These are phyloP conservation scores for Candida ponderosae DNA, from an alignment of 805 yeast species.

Conservation along the genomic window DNA sequence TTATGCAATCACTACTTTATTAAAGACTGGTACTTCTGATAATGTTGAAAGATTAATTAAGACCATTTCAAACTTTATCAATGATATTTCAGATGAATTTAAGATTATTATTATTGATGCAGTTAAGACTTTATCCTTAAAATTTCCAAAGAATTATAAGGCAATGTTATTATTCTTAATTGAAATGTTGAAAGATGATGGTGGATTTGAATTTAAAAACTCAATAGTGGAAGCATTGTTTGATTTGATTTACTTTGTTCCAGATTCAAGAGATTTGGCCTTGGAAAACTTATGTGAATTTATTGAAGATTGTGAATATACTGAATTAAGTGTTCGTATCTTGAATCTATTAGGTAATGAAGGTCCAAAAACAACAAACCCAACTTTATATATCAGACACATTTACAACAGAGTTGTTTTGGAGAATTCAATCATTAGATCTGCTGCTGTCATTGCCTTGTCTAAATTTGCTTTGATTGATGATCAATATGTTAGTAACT, in stretches of 20 bases:
- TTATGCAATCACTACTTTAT: conserved; percentile 90
- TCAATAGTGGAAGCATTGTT: conserved; percentile 88
- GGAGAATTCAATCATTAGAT: conserved; percentile 91
- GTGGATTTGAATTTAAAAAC: conserved; percentile 78
- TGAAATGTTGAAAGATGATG: conserved; percentile 83
- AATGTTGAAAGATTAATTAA: conserved; percentile 83
- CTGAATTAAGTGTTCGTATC: conserved; percentile 89
- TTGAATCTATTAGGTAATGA: conserved; percentile 88
- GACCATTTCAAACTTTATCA: conserved; percentile 82
- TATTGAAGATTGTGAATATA: conserved; percentile 96
- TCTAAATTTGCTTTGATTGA: conserved; percentile 83
- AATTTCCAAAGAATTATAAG: conserved; percentile 87
- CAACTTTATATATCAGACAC: conserved; percentile 89
- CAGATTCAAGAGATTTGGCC: conserved; percentile 74
- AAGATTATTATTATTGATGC: conserved; percentile 94
- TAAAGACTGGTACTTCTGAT: conserved; percentile 90
- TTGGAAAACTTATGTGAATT: conserved; percentile 89
- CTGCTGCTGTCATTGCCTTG: conserved; percentile 90
- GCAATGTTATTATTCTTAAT: conserved; percentile 75
- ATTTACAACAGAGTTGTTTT: conserved; percentile 94
- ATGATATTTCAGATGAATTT: conserved; percentile 93
- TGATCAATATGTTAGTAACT: conserved; percentile 45
- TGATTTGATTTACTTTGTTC: conserved; percentile 82
- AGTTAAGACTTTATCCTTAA: conserved; percentile 81
- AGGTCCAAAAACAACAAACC: conserved; percentile 82